Percentiles rank a stretch among this genome's conserved stretches.
phyloP scores from a whole-genome alignment of 257 asterid species.

The Solanum megistacrolobum region DNA sequence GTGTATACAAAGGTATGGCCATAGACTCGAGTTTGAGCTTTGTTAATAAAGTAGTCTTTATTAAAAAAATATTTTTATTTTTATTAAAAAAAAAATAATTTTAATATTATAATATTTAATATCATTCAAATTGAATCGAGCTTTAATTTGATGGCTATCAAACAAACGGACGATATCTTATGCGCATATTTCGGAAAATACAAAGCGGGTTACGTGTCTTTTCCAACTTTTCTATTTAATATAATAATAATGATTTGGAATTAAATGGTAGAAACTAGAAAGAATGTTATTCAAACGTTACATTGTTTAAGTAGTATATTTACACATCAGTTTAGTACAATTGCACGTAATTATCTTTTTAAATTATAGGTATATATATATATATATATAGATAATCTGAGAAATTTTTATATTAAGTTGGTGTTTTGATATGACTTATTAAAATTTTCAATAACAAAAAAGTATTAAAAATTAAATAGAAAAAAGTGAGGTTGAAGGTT shows the following conservation, averaged over 20 bases:
- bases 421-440: neutral
- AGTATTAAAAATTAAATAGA: too few relatives aligned
- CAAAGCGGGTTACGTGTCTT: neutral
- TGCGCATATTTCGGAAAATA: constrained; percentile 19
- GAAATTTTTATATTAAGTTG: neutral
- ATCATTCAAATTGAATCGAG: too few relatives aligned
- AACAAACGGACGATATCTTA: constrained; percentile 15
- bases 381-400: neutral
- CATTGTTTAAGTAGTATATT: neutral
- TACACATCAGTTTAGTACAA: neutral
- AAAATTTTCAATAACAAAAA: too few relatives aligned
- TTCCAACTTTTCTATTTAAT: neutral
- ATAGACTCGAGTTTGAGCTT: neutral
- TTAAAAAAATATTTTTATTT: too few relatives aligned
- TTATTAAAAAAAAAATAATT: too few relatives aligned
- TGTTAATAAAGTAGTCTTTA: too few relatives aligned
- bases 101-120: too few relatives aligned
- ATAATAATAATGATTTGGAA: neutral
- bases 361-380: neutral
- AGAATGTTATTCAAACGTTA: neutral
- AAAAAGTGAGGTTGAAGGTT: too few relatives aligned
- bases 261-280: neutral
- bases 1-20: neutral
- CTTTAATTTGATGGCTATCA: neutral
- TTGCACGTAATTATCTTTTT: neutral